Evolutionary conservation across 1,139 yeast genomes (phyloP).

Genomic region (Magnusiomyces tetraspermus): DNA sequence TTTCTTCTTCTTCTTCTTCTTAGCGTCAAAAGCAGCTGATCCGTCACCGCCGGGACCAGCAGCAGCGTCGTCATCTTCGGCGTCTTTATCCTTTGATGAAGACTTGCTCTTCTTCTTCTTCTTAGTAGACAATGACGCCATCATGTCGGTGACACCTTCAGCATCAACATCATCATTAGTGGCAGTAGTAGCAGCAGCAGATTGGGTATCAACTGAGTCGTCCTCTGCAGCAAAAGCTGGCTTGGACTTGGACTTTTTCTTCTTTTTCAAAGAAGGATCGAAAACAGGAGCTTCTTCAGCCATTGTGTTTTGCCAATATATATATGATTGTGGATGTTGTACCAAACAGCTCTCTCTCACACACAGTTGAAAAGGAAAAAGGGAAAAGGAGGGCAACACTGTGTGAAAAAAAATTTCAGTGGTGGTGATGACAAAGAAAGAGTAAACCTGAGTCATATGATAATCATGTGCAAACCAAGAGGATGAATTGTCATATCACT

Average conservation of each 20-base stretch:
- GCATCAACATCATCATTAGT: slow-evolving; percentile 29
- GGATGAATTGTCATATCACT: no score
- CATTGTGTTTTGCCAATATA: no score
- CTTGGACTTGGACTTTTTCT: slow-evolving; percentile 56
- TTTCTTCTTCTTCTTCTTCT: slow-evolving; percentile 78
- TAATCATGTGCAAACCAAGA: no score
- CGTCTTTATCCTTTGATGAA: slow-evolving; percentile 37
- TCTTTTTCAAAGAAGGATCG: slow-evolving; percentile 41
- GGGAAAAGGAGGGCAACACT: no score
- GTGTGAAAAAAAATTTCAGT: no score
- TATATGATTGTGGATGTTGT: neutral
- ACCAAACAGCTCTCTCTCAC: no score
- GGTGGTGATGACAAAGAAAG: no score
- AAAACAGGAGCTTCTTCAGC: slow-evolving; percentile 15
- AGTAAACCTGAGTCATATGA: no score
- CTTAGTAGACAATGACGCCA: slow-evolving; percentile 43
- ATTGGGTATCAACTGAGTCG: slow-evolving; percentile 39
- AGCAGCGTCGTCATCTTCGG: slow-evolving; percentile 34
- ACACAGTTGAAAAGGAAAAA: no score
- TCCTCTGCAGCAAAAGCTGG: slow-evolving; percentile 30
- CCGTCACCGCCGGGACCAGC: slow-evolving; percentile 18
- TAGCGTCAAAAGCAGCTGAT: slow-evolving; percentile 42
- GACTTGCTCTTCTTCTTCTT: slow-evolving; percentile 36
- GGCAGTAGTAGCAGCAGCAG: slow-evolving; percentile 17
- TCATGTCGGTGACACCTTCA: slow-evolving; percentile 35